Evolutionary conservation across 495 filamentous ascomycete genomes (phyloP).

Genomic region (Oidiodendron maius): DNA sequence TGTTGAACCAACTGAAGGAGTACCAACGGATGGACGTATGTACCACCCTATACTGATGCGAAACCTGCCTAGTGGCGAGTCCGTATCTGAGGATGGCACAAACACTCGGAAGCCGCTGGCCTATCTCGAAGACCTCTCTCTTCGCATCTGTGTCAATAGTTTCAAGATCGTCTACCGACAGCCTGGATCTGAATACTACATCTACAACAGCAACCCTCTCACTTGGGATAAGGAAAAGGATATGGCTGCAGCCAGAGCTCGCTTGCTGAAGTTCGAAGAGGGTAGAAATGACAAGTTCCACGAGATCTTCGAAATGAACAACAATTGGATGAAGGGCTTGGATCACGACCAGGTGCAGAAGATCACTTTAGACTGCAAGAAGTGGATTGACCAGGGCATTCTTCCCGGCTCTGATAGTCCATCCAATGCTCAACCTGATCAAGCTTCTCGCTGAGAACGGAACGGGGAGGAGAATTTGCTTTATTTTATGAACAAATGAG

Average conservation of each 20-base stretch:
- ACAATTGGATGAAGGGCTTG: slow-evolving; percentile 66
- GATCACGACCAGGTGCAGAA: slow-evolving; percentile 67
- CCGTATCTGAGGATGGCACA: slow-evolving; percentile 35
- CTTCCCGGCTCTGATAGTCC: slow-evolving; percentile 10
- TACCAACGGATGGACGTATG: slow-evolving; percentile 53
- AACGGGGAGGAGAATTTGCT: background rate
- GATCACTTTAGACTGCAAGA: slow-evolving; percentile 55
- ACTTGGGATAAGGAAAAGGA: slow-evolving; percentile 31
- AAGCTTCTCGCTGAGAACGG: background rate
- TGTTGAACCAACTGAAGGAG: slow-evolving; percentile 83
- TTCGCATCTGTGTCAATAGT: slow-evolving; percentile 75
- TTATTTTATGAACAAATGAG: too few relatives aligned
- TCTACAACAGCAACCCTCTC: slow-evolving; percentile 33
- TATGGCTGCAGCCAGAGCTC: slow-evolving; percentile 35
- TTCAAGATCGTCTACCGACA: slow-evolving; percentile 77
- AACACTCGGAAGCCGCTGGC: slow-evolving; percentile 47
- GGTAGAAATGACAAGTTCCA: slow-evolving; percentile 55
- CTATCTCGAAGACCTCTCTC: slow-evolving; percentile 66
- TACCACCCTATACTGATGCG: slow-evolving; percentile 65
- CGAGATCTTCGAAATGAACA: slow-evolving; percentile 71
- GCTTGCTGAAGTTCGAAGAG: slow-evolving; percentile 34
- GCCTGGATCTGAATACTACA: slow-evolving; percentile 49
- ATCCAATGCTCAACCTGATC: background rate
- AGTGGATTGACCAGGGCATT: slow-evolving; percentile 29
- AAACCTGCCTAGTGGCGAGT: slow-evolving; percentile 54